Percentiles rank a stretch among this genome's conserved stretches.
Conservation (phyloP, 306 rosid species). For the Carpinus viminea region DNA sequence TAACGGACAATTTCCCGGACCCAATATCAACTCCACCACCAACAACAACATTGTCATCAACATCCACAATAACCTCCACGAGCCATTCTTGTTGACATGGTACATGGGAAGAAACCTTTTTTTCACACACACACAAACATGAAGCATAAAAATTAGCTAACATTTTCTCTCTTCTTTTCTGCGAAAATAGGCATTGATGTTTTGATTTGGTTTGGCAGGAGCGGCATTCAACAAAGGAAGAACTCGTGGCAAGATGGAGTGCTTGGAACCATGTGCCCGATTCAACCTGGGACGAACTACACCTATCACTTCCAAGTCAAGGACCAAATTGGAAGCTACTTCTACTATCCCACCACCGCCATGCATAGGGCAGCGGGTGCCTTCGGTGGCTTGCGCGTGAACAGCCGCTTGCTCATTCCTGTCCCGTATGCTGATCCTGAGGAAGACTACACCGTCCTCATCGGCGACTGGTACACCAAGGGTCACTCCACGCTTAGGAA, state of each 20-base stretch:
- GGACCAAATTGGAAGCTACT: constrained; percentile 80
- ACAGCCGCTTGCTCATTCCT: constrained; percentile 70
- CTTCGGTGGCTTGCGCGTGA: constrained; percentile 64
- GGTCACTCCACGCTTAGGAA: constrained; percentile 49
- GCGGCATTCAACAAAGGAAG: constrained; percentile 76
- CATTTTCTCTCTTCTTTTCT: no score
- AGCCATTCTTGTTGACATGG: constrained; percentile 78
- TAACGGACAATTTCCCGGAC: constrained; percentile 77
- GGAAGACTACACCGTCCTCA: constrained; percentile 77
- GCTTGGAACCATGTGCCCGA: constrained; percentile 77
- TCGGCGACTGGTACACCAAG: constrained; percentile 85
- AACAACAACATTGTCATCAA: constrained; percentile 71
- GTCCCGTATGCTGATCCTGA: constrained; percentile 82
- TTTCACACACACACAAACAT: no score
- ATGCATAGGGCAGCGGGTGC: constrained; percentile 70
- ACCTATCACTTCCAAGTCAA: constrained; percentile 75
- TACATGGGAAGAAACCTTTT: constrained; percentile 10
- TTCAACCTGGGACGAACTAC: constrained; percentile 57
- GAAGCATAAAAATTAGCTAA: no score
- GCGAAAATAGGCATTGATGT: no score
- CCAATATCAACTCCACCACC: constrained; percentile 72
- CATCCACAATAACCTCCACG: constrained; percentile 70
- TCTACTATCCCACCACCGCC: constrained; percentile 61
- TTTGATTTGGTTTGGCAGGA: constrained; percentile 32
- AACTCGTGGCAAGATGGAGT: constrained; percentile 86